Evolutionary conservation across 2,329 filamentous ascomycete species (phyloP), one percentile per base, ranked within the genome.

Genomic region (Tolypocladium inflatum): DNA sequence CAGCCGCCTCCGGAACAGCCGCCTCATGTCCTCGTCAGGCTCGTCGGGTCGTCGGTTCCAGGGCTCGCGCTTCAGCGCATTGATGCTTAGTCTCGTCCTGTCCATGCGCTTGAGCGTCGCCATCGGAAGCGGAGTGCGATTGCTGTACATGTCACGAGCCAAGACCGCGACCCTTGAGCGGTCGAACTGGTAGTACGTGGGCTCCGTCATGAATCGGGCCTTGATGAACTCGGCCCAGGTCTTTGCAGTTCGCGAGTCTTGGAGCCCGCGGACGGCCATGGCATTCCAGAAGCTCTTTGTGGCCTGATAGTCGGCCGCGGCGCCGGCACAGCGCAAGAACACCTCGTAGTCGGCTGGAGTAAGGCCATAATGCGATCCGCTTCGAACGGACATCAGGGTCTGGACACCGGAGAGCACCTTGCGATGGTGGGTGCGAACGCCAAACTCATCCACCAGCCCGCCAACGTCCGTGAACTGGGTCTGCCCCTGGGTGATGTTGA

Each of bases 281-380:
- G 70, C 56, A 2, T 65, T 51, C 72, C 73, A 78, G 48, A 79
- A 63, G 26, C 57, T 57, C 56, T 71, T 72, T 8, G 69, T 72
- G 10, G 68, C 67, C 0, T 58, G 41, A 0, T 70, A 62, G 55
- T 80, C 74, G 3, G 71, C 68, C 10, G 73, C 71, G 19, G 78
- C 76, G 4, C 77, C 80, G 3, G 79, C 78, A 57, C 73, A 78
- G 21, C 79, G 72, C 39, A 83, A 61, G 17, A 79, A 67, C 2
- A 74, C 66, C 35, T 74, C 67, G 56, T 76, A 80, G 66, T 82
- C 80, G 7, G 73, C 67, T 0, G 70, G 54, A 1, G 68, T 63
- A 4, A 79, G 65, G 8, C 60, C 41, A 4, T 63, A 60, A 1
- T 65, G 69, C 1, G 63, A 61, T 3, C 60, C 57, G 8, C 62